phyloP scores from a whole-genome alignment of 2,329 filamentous ascomycete species.

The Arthroderma uncinatum region DNA sequence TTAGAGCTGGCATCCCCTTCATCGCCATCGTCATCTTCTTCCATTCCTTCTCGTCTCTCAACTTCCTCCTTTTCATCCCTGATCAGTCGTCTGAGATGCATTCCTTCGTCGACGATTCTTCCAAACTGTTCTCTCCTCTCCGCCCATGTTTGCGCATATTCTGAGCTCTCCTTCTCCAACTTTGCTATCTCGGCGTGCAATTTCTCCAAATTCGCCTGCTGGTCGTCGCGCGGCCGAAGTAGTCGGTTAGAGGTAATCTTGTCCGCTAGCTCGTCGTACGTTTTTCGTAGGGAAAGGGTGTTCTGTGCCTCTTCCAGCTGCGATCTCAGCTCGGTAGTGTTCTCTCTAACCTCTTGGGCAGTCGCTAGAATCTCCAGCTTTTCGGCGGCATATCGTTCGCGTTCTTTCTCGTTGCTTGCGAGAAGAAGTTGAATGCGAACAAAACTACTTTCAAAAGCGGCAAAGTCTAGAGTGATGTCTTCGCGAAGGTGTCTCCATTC shows the following conservation, averaged over 20 bases:
- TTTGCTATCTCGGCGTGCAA: slow-evolving; percentile 80
- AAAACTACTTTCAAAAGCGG: slow-evolving; percentile 75
- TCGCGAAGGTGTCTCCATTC: slow-evolving; percentile 62
- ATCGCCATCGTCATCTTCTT: slow-evolving; percentile 49
- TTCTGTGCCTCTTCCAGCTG: slow-evolving; percentile 67
- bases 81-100: slow-evolving; percentile 71
- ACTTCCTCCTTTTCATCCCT: slow-evolving; percentile 93
- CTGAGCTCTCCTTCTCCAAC: slow-evolving; percentile 69
- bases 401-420: slow-evolving; percentile 70
- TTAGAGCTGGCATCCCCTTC: slow-evolving; percentile 41
- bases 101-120: slow-evolving; percentile 81
- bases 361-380: slow-evolving; percentile 68
- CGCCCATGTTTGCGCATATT: slow-evolving; percentile 71
- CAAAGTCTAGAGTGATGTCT: slow-evolving; percentile 78
- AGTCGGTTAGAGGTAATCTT: slow-evolving; percentile 73
- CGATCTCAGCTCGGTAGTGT: slow-evolving; percentile 59
- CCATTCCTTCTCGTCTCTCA: slow-evolving; percentile 72
- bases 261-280: slow-evolving; percentile 78
- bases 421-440: slow-evolving; percentile 78
- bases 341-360: slow-evolving; percentile 64
- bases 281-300: slow-evolving; percentile 66
- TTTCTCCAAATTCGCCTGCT: slow-evolving; percentile 64
- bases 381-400: slow-evolving; percentile 69
- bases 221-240: slow-evolving; percentile 73
- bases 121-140: slow-evolving; percentile 80